Conservation (phyloP, 2,329 filamentous ascomycete species). For the Trichoderma koningiopsis region DNA sequence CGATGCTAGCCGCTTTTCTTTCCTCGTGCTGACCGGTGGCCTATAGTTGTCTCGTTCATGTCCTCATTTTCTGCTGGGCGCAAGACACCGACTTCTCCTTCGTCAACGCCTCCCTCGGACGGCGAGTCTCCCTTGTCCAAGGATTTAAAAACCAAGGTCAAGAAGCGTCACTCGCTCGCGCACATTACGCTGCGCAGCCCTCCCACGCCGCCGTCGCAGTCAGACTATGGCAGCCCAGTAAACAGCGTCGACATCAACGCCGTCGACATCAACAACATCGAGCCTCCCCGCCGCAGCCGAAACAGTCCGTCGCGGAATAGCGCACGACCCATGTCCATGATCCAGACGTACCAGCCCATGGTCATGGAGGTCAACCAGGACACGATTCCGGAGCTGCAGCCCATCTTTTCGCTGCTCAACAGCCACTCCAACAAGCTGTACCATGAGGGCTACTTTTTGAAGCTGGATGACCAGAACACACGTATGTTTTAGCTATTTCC, state of each 20-base stretch:
- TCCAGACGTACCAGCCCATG: constrained; percentile 81
- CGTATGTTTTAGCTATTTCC: constrained; percentile 56
- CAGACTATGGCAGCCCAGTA: constrained; percentile 50
- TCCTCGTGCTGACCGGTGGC: constrained; percentile 1
- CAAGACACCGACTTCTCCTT: constrained; percentile 49
- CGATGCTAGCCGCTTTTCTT: not conserved
- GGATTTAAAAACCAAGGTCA: constrained; percentile 32
- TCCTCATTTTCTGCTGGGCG: constrained; percentile 68
- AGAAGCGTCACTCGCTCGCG: constrained; percentile 41
- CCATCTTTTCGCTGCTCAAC: constrained; percentile 91
- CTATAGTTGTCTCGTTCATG: constrained; percentile 82
- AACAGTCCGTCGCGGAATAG: constrained; percentile 48
- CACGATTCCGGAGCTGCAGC: constrained; percentile 88
- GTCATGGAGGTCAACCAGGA: constrained; percentile 83
- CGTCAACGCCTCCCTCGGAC: constrained; percentile 48
- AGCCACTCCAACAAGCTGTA: constrained; percentile 96
- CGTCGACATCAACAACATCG: constrained; percentile 44
- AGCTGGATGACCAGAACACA: constrained; percentile 90
- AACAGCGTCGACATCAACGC: constrained; percentile 38
- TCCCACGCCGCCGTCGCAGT: constrained; percentile 42
- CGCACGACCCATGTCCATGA: constrained; percentile 80
- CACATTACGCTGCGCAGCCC: constrained; percentile 43
- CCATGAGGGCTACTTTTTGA: constrained; percentile 96
- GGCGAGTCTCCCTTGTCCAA: constrained; percentile 39
- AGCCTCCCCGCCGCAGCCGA: constrained; percentile 47